Evolutionary conservation across 2,329 filamentous ascomycete species (phyloP).

Genomic region (Metarhizium anisopliae): DNA sequence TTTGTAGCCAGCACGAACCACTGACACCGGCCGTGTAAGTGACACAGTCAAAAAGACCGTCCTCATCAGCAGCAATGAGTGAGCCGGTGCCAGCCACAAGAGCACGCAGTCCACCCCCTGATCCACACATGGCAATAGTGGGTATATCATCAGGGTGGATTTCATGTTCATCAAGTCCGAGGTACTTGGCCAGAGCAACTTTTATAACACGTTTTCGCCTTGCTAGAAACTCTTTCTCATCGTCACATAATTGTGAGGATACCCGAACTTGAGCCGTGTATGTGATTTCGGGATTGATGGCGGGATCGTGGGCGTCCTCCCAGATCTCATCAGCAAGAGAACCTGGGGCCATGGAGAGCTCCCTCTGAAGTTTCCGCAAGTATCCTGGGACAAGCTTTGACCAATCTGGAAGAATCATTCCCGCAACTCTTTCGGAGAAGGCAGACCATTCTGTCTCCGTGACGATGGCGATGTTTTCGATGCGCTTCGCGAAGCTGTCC

Average conservation of each 20-base stretch:
- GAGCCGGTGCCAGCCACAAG: constrained; percentile 87
- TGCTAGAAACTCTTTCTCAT: constrained; percentile 67
- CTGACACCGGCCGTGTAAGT: constrained; percentile 95
- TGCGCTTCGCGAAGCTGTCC: constrained; percentile 35
- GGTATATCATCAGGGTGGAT: constrained; percentile 93
- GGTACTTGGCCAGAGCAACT: constrained; percentile 71
- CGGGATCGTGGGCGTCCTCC: constrained; percentile 78
- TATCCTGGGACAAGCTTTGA: constrained; percentile 66
- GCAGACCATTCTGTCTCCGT: constrained; percentile 46
- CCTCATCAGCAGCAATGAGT: constrained; percentile 72
- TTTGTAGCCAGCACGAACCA: constrained; percentile 91
- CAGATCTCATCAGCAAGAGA: constrained; percentile 90
- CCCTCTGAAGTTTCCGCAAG: constrained; percentile 73
- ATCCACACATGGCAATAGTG: constrained; percentile 87
- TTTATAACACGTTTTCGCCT: constrained; percentile 61
- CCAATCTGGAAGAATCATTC: constrained; percentile 75
- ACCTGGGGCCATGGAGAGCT: constrained; percentile 79
- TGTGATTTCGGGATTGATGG: constrained; percentile 77
- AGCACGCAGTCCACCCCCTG: constrained; percentile 82
- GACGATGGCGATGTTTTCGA: constrained; percentile 44
- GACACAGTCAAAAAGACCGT: constrained; percentile 84
- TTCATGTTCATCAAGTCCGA: constrained; percentile 66
- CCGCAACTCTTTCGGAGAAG: constrained; percentile 52
- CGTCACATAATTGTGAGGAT: constrained; percentile 69
- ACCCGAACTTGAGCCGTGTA: constrained; percentile 77